A percentile compares a stretch with the other conserved stretches of the same genome.
These are phyloP conservation scores for Porpolomopsis calyptriformis DNA, from an alignment of 768 basidiomycete species.

Conservation along the genomic window DNA sequence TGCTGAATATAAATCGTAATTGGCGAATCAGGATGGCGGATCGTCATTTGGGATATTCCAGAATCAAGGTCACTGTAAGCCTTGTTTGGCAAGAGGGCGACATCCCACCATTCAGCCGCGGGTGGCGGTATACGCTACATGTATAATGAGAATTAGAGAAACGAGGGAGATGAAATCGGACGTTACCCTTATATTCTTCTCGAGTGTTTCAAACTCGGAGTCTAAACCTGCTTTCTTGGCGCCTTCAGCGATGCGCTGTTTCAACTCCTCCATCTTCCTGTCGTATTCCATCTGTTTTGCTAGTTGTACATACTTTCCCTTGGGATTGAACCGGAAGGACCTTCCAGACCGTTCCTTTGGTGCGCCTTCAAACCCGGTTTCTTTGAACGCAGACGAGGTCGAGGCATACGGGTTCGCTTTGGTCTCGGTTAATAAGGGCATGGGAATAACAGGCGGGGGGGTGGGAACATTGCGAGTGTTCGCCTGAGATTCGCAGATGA, in stretches of 20 bases:
- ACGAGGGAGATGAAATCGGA: neutral
- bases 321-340: constrained; percentile 77
- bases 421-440: constrained; percentile 27
- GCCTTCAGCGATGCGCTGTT: constrained; percentile 86
- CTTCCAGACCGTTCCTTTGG: constrained; percentile 63
- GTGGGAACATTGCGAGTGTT: constrained; percentile 70
- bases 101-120: constrained; percentile 96
- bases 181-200: constrained; percentile 77
- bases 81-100: constrained; percentile 67
- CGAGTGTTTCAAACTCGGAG: constrained; percentile 73
- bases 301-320: constrained; percentile 80
- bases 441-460: constrained; percentile 36
- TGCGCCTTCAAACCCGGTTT: constrained; percentile 60
- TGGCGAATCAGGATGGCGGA: constrained; percentile 57
- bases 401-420: constrained; percentile 71
- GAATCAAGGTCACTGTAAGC: constrained; percentile 64
- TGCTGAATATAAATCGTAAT: constrained; percentile 92
- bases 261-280: constrained; percentile 77
- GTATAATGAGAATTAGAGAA: neutral
- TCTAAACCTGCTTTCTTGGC: constrained; percentile 91
- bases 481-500: constrained; percentile 29
- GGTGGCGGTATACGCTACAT: constrained; percentile 75
- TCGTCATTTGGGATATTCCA: constrained; percentile 49
- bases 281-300: constrained; percentile 66
- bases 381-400: constrained; percentile 37